Conservation (phyloP, 2,329 filamentous ascomycete genomes). For the Clonostachys rosea region DNA sequence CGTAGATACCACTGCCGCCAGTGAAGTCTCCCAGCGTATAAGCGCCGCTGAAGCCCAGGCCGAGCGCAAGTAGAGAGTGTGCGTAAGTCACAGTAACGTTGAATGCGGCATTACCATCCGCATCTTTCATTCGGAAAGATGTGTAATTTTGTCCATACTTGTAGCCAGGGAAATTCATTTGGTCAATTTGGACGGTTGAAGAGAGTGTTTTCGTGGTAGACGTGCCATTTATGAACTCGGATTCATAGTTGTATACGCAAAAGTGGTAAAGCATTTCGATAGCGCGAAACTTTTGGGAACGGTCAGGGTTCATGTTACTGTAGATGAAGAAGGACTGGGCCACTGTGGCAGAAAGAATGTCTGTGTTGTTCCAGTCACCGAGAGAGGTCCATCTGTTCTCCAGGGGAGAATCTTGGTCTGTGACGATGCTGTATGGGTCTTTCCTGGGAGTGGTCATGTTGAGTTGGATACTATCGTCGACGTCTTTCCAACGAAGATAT, state of each 20-base stretch:
- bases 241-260: slow-evolving; percentile 6
- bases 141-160: neutral
- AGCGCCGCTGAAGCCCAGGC: neutral
- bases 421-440: too few species aligned
- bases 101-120: neutral
- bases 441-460: slow-evolving; percentile 1
- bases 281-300: slow-evolving; percentile 1
- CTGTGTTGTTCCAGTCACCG: neutral
- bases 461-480: too few species aligned
- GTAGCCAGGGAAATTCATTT: neutral
- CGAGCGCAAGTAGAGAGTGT: neutral
- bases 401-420: neutral
- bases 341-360: neutral
- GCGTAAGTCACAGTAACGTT: neutral
- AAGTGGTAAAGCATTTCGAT: slow-evolving; percentile 6
- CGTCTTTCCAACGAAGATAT: too few species aligned
- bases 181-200: neutral
- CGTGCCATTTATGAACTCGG: slow-evolving; percentile 1
- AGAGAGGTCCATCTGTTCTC: neutral
- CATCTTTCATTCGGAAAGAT: neutral
- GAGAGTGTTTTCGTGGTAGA: neutral
- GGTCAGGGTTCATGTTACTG: neutral
- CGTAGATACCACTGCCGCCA: neutral
- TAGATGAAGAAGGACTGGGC: slow-evolving; percentile 4
- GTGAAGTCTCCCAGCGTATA: neutral